Percentiles rank a stretch among this genome's conserved stretches.
Evolutionary conservation across 83 land plant species (phyloP).

Genomic region (Picea abies): DNA sequence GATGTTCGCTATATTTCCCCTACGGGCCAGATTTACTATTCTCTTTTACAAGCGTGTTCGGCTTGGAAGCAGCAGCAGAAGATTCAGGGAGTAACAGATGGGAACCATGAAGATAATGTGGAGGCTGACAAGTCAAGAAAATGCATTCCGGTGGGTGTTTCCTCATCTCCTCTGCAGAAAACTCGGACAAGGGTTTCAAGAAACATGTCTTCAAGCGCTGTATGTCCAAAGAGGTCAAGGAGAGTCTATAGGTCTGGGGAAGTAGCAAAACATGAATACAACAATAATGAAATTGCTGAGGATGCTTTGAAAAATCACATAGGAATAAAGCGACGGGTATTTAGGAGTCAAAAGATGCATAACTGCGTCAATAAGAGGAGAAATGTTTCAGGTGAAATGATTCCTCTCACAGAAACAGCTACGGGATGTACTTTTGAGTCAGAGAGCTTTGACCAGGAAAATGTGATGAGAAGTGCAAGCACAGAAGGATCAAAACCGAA

Average conservation of each 20-base stretch:
- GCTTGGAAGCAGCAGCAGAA: constrained; percentile 20
- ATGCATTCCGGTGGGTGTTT: neutral
- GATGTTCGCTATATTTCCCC: constrained; percentile 41
- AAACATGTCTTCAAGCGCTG: neutral
- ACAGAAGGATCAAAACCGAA: neutral
- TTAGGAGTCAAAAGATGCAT: neutral
- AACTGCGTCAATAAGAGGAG: neutral
- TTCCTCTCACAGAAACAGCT: neutral
- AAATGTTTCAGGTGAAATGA: neutral
- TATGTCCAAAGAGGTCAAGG: neutral
- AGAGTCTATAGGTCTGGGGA: neutral
- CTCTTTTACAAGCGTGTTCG: constrained; percentile 57
- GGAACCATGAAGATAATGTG: neutral
- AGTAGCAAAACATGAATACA: neutral
- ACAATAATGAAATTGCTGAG: neutral
- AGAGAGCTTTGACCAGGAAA: neutral
- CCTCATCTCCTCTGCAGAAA: neutral
- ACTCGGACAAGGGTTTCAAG: neutral
- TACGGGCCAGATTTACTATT: constrained; percentile 27
- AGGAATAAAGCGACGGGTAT: neutral
- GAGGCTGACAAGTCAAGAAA: neutral
- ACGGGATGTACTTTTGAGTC: neutral
- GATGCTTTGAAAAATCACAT: neutral
- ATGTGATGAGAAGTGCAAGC: neutral
- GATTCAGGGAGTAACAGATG: neutral